phyloP scores from a whole-genome alignment of 2,329 filamentous ascomycete species.

The Pyricularia sp. region DNA sequence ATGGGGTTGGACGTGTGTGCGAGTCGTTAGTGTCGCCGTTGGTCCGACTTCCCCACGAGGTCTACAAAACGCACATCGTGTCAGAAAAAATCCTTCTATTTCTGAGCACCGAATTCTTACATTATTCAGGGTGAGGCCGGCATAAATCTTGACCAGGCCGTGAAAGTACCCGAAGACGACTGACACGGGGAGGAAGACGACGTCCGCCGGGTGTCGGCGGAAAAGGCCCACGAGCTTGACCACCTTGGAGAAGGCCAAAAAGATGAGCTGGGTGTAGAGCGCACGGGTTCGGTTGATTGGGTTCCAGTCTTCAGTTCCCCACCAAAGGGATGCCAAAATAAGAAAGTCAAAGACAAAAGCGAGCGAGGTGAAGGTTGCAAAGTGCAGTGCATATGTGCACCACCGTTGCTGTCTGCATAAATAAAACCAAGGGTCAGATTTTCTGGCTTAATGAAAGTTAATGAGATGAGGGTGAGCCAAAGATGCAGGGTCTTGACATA shows the following conservation, averaged over 20 bases:
- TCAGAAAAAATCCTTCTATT: not conserved
- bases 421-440: not conserved
- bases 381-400: slow-evolving; percentile 87
- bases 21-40: slow-evolving; percentile 77
- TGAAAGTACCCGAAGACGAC: slow-evolving; percentile 90
- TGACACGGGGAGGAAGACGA: slow-evolving; percentile 74
- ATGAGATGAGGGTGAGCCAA: not conserved
- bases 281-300: slow-evolving; percentile 40
- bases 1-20: too few species aligned
- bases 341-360: slow-evolving; percentile 71
- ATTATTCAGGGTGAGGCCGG: slow-evolving; percentile 71
- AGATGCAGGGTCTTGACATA: not conserved
- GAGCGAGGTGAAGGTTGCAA: slow-evolving; percentile 86
- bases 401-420: slow-evolving; percentile 70
- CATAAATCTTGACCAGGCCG: slow-evolving; percentile 84
- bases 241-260: slow-evolving; percentile 75
- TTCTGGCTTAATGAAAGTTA: not conserved
- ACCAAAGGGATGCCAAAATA: slow-evolving; percentile 59
- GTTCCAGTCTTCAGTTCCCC: slow-evolving; percentile 56
- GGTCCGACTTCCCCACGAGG: slow-evolving; percentile 89
- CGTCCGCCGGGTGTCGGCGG: slow-evolving; percentile 70
- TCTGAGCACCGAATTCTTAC: slow-evolving; percentile 39
- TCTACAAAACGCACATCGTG: slow-evolving; percentile 40
- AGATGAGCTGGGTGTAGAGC: slow-evolving; percentile 55
- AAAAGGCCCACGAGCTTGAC: slow-evolving; percentile 87